Evolutionary conservation across 2,329 filamentous ascomycete species (phyloP), one percentile per base, ranked within the genome.

Genomic region (Apiospora sp.): DNA sequence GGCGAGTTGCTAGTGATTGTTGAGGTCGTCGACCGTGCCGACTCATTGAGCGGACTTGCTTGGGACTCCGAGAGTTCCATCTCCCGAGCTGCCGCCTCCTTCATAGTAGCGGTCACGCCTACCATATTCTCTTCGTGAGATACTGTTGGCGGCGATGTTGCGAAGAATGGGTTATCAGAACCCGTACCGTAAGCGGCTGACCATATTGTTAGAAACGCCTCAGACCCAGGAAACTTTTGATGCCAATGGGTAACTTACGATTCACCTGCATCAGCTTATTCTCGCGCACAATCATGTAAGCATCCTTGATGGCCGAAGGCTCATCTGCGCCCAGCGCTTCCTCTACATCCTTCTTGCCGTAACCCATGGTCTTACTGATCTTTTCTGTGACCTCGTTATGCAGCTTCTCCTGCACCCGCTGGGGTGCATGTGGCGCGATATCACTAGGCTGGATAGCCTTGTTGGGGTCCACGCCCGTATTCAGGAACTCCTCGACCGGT

Each of bases 301-400:
- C 96, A 83, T 99, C 96, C 84, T 99, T 99, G 87, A 99, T 98
- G 14, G 96, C 95, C 73, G 95, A 98, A 16, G 96, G 96, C 81
- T 99, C 96, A 71, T 96, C 92, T 72, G 94, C 95, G 79, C 93
- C 92, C 75, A 99, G 86, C 30, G 96, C 96, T 82, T 98, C 96
- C 80, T 98, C 93, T 71, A 99, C 96, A 85, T 99, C 96, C 74
- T 93, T 93, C 81, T 94, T 96, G 48, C 93, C 95, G 81, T 99
- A 99, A 73, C 96, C 96, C 95, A 99, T 98, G 0, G 95, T 98
- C 84, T 96, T 96, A 79, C 96, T 96, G 71, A 99, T 92, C 86
- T 98, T 98, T 73, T 95, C 93, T 7, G 97, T 96, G 4, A 98
- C 96, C 76, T 94, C 92, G 73, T 96, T 92, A 81, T 98, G 95